Evolutionary conservation across 2,329 filamentous ascomycete genomes (phyloP).

Genomic region (Trichophyton verrucosum): DNA sequence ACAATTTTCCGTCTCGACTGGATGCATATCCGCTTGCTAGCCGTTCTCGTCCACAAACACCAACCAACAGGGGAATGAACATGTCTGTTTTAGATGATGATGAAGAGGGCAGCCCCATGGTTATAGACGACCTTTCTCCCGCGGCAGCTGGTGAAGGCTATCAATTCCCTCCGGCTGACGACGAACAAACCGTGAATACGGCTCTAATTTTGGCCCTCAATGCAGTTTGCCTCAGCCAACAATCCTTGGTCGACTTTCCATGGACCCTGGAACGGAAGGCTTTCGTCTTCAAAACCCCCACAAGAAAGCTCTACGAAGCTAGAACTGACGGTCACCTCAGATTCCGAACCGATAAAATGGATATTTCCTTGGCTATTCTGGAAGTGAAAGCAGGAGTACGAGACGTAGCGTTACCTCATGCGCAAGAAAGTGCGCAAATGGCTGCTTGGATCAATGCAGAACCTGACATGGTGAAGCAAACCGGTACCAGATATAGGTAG

Average conservation of each 20-base stretch:
- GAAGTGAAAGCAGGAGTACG: slow-evolving; percentile 8
- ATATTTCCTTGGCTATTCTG: slow-evolving; percentile 7
- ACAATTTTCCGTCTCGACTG: not conserved
- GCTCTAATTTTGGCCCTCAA: slow-evolving; percentile 8
- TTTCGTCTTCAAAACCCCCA: not conserved
- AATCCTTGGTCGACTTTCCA: not conserved
- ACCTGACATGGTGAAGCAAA: not conserved
- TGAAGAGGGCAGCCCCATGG: not conserved
- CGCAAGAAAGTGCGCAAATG: slow-evolving; percentile 13
- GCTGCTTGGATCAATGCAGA: slow-evolving; percentile 13
- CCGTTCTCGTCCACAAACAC: not conserved
- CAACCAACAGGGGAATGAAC: not conserved
- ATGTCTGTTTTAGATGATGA: not conserved
- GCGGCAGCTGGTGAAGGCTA: not conserved
- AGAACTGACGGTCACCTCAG: slow-evolving; percentile 9
- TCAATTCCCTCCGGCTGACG: slow-evolving; percentile 4
- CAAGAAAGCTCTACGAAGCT: slow-evolving; percentile 5
- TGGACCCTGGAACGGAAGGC: slow-evolving; percentile 9
- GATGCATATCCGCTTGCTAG: not conserved
- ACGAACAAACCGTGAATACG: slow-evolving; percentile 11
- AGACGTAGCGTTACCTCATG: not conserved
- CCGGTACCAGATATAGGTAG: not conserved
- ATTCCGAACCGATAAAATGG: not conserved
- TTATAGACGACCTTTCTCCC: not conserved
- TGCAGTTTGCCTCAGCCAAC: slow-evolving; percentile 4